phyloP scores from a whole-genome alignment of 2,329 filamentous ascomycete species.

The Ophiocordyceps camponoti-saundersi region DNA sequence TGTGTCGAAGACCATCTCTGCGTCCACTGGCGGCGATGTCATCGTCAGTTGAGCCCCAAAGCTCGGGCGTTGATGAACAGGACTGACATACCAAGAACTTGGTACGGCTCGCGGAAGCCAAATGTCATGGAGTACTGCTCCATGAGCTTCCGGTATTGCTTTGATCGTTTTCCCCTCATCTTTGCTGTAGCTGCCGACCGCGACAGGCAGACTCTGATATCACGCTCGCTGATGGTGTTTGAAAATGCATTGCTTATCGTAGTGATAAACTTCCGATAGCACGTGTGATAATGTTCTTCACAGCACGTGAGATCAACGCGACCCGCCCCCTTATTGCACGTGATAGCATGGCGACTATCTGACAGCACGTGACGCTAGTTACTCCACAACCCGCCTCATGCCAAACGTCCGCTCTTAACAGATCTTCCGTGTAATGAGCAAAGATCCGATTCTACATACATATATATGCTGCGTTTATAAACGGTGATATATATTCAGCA shows the following conservation, averaged over 20 bases:
- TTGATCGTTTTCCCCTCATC: conserved; percentile 34
- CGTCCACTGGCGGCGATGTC: conserved; percentile 42
- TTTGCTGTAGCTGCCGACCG: conserved; percentile 5
- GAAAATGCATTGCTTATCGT: conserved; percentile 23
- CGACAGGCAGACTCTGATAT: background rate
- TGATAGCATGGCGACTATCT: too few species aligned
- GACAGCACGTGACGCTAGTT: too few species aligned
- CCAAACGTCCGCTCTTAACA: too few species aligned
- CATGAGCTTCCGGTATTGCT: conserved; percentile 67
- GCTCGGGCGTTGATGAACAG: background rate
- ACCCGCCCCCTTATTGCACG: too few species aligned
- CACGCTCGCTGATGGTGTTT: conserved; percentile 1
- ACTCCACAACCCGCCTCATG: too few species aligned
- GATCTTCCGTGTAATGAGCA: too few species aligned
- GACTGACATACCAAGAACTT: conserved; percentile 48
- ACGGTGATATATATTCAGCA: too few species aligned
- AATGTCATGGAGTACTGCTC: conserved; percentile 77
- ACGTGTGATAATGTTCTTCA: conserved; percentile 16
- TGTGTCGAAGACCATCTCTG: conserved; percentile 68
- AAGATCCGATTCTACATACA: too few species aligned
- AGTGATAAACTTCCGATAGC: conserved; percentile 3
- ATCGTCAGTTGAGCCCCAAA: background rate
- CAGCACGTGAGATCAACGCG: too few species aligned
- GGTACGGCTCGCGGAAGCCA: conserved; percentile 86
- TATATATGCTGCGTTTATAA: too few species aligned